phyloP scores from a whole-genome alignment of 2,329 filamentous ascomycete genomes.

The Nigrospora osmanthi region DNA sequence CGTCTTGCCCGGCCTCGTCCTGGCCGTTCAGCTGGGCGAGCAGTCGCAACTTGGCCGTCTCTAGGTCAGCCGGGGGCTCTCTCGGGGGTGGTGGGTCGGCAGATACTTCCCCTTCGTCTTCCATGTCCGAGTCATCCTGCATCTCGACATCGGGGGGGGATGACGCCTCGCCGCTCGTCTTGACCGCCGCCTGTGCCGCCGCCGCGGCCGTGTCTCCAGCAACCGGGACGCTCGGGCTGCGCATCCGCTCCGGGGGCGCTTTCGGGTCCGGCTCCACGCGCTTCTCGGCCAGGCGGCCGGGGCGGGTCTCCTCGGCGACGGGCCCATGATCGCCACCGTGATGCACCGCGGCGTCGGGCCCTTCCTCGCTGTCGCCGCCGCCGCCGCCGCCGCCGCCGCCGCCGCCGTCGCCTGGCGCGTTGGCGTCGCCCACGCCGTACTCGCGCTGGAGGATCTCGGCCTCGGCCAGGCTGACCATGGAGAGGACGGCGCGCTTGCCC shows the following conservation, averaged over 20 bases:
- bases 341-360: slow-evolving; percentile 20
- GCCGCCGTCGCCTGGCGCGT: slow-evolving; percentile 9
- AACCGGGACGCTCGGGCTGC: too few relatives aligned
- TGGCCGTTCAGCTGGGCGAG: slow-evolving; percentile 32
- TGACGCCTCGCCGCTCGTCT: slow-evolving; percentile 8
- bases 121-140: slow-evolving; percentile 22
- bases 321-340: slow-evolving; percentile 36
- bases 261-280: neutral
- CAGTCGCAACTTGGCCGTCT: slow-evolving; percentile 39
- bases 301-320: slow-evolving; percentile 30
- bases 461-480: slow-evolving; percentile 47
- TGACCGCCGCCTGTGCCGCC: slow-evolving; percentile 7
- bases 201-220: neutral
- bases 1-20: slow-evolving; percentile 3
- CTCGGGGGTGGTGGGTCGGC: slow-evolving; percentile 15
- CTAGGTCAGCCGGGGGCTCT: slow-evolving; percentile 29
- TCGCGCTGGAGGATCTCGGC: slow-evolving; percentile 39
- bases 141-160: slow-evolving; percentile 19
- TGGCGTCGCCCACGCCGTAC: slow-evolving; percentile 24
- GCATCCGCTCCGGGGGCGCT: neutral
- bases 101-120: slow-evolving; percentile 28
- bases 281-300: neutral
- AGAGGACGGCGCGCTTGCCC: slow-evolving; percentile 64
- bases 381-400: slow-evolving; percentile 15
- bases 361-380: slow-evolving; percentile 23